Evolutionary conservation across 2,329 filamentous ascomycete genomes (phyloP).

Genomic region (Botrytis medusae): DNA sequence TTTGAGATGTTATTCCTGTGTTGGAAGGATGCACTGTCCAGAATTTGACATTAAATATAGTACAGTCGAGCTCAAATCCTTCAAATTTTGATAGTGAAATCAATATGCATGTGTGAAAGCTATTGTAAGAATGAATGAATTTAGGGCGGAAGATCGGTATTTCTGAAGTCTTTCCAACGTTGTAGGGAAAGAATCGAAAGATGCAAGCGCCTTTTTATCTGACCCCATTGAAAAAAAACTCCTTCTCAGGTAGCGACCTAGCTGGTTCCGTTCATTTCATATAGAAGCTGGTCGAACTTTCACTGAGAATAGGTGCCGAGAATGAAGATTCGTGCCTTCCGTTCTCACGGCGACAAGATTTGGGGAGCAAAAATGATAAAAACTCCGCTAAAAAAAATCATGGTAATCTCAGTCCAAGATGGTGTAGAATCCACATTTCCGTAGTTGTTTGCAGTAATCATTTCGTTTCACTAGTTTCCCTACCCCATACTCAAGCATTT

Average conservation of each 20-base stretch:
- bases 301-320: background rate
- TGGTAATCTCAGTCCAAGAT: background rate
- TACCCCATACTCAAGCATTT: constrained; percentile 13
- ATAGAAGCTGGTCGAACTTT: background rate
- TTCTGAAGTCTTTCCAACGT: background rate
- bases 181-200: background rate
- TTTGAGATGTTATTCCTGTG: background rate
- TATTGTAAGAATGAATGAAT: background rate
- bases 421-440: background rate
- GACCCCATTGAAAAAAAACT: background rate
- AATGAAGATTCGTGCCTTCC: background rate
- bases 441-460: background rate
- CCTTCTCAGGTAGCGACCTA: background rate
- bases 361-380: too few relatives aligned
- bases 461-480: background rate
- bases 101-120: background rate
- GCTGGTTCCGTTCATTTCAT: too few relatives aligned
- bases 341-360: background rate
- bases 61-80: background rate
- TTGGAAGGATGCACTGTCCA: background rate
- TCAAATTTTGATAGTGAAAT: background rate
- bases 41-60: background rate
- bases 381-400: background rate
- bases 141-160: background rate
- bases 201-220: background rate